Evolutionary conservation across 2,329 filamentous ascomycete species (phyloP).

Genomic region (Ceratocystis alfenasii): DNA sequence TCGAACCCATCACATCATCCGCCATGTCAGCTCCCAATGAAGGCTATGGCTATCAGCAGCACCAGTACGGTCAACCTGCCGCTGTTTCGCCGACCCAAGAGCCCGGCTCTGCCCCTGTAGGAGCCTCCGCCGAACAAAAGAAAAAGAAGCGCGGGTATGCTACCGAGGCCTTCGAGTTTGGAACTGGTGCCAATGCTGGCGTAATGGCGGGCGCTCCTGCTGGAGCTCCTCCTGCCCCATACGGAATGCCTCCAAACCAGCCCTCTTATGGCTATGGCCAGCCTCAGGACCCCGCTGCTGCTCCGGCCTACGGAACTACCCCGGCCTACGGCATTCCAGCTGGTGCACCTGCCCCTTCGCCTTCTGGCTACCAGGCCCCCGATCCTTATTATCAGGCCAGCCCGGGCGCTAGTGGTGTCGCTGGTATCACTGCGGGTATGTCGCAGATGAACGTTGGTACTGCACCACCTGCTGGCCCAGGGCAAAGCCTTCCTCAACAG

Average conservation of each 20-base stretch:
- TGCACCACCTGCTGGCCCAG: constrained; percentile 34
- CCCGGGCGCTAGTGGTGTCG: constrained; percentile 39
- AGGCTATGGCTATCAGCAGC: constrained; percentile 42
- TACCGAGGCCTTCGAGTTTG: constrained; percentile 87
- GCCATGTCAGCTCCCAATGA: constrained; percentile 45
- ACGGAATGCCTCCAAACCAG: constrained; percentile 36
- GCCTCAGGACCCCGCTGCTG: constrained; percentile 38
- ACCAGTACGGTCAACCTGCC: constrained; percentile 34
- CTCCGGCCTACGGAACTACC: constrained; percentile 30
- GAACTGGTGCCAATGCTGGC: constrained; percentile 66
- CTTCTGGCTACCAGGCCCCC: constrained; percentile 55
- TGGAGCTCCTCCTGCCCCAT: constrained; percentile 39
- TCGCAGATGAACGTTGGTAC: constrained; percentile 68
- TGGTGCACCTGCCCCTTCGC: constrained; percentile 29
- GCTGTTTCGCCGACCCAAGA: constrained; percentile 24
- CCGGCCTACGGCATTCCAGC: constrained; percentile 34
- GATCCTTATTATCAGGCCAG: constrained; percentile 49
- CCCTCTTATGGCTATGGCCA: constrained; percentile 47
- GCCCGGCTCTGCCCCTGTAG: constrained; percentile 24
- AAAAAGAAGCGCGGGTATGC: constrained; percentile 96
- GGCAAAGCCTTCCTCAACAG: constrained; percentile 37
- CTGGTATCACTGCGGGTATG: constrained; percentile 72
- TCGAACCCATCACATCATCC: background rate
- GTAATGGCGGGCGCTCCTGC: constrained; percentile 32
- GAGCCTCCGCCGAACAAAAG: constrained; percentile 37